phyloP scores from a whole-genome alignment of 305 asterid genomes.

The Solanum chacoense region DNA sequence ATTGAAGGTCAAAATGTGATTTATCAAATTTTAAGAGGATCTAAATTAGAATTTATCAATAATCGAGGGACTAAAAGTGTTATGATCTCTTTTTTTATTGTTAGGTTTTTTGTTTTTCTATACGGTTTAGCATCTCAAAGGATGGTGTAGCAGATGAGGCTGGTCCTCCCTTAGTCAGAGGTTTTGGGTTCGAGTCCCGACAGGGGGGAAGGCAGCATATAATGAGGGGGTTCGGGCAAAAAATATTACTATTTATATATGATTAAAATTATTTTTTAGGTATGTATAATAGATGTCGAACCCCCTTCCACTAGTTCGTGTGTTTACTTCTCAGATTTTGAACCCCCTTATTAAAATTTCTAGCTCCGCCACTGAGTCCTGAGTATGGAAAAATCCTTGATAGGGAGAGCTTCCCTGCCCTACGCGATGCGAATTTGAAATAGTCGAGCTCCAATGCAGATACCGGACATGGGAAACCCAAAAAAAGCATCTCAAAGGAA shows the following conservation, averaged over 20 bases:
- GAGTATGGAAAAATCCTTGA: no score
- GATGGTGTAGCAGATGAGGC: fast-evolving
- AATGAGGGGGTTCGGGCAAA: no score
- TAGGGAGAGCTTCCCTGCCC: background rate
- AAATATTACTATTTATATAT: no score
- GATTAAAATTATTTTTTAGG: no score
- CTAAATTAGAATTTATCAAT: background rate
- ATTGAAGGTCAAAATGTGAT: background rate
- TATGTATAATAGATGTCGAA: no score
- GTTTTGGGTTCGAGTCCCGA: background rate
- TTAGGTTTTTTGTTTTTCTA: background rate
- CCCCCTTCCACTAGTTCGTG: no score
- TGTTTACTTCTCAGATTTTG: no score
- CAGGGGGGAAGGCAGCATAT: no score
- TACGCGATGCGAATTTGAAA: fast-evolving
- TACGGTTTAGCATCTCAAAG: background rate
- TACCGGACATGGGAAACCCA: fast-evolving
- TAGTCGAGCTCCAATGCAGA: no score
- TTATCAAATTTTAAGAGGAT: background rate
- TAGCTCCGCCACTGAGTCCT: background rate
- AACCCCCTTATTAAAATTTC: no score
- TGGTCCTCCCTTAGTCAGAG: background rate
- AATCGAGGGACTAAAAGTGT: background rate
- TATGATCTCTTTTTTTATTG: background rate
- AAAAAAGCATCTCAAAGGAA: background rate